Evolutionary conservation across 208 protist genomes (phyloP), one percentile per base, ranked within the genome.

Genomic region (Leishmania turanica): DNA sequence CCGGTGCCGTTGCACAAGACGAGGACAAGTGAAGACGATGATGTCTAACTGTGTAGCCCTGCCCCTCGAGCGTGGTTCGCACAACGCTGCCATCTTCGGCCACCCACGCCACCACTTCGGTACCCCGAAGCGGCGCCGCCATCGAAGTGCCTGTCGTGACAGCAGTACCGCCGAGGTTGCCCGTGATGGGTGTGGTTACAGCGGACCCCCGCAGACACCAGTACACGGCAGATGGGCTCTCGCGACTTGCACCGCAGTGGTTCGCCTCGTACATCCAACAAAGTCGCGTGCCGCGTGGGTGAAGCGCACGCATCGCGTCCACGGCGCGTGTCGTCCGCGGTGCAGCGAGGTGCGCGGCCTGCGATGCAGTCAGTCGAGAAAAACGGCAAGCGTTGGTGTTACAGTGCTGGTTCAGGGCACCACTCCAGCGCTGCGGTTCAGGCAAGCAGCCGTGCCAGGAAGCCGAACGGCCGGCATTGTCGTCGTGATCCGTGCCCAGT

Each of bases 11-110:
- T 58, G 86, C 86, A 68, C 89, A 85, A 21, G 72, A 11, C 34
- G 34, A 62, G 2, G 69, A 73, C 8, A 34, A 73, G 27, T 31
- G 42, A 19, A 82, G 64, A 13, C 90, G 91, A 54, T 77, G 83
- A 77, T 97, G 93, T 68, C 73, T 74, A 13, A 96, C 78, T 7
- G 86, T 86, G 79, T 94, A 95, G 54, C 88, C 90, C 7, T 84
- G 47, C 4, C 81, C 84, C 11, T 89, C 81, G 13, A 92, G 80
- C 17, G 79, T 58, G 34, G 85, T 82, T 17, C 80, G 53, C 47
- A 92, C 77, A 3, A 85, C 82, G 45, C 92, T 96, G 69, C 84
- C 90, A 72, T 97, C 94, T 77, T 97, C 94, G 1, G 86, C 85
- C 17, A 96, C 87, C 82, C 93, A 86, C 40, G 87, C 87, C 40